Evolutionary conservation across 306 rosid species (phyloP).

Genomic region (Cajanus cajan): DNA sequence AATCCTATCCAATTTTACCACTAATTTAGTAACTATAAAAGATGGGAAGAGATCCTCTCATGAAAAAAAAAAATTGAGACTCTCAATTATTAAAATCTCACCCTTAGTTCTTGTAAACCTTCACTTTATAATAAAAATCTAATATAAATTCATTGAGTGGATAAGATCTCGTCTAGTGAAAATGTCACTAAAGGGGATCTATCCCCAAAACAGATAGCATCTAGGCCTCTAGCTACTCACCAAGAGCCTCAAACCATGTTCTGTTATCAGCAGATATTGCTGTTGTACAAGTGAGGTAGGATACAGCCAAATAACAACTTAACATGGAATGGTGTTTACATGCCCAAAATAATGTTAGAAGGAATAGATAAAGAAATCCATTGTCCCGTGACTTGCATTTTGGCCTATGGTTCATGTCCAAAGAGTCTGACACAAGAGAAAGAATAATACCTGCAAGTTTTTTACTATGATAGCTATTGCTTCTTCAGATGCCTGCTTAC

Average conservation of each 20-base stretch:
- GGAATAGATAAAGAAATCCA: not conserved
- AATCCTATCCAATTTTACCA: conserved; percentile 7
- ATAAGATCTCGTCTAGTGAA: too few relatives aligned
- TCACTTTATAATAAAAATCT: too few relatives aligned
- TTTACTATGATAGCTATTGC: conserved; percentile 65
- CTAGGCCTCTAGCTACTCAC: not conserved
- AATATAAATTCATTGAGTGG: too few relatives aligned
- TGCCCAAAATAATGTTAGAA: not conserved
- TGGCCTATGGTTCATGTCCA: not conserved
- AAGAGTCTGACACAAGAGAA: conserved; percentile 11
- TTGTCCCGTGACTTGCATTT: conserved; percentile 19
- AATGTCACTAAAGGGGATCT: too few relatives aligned
- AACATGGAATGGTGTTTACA: too few relatives aligned
- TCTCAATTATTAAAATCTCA: too few relatives aligned
- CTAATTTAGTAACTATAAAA: conserved; percentile 5
- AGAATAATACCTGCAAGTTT: conserved; percentile 67
- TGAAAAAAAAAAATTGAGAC: too few relatives aligned
- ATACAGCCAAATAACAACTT: conserved; percentile 14
- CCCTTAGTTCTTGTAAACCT: too few relatives aligned
- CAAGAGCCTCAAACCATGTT: conserved; percentile 8
- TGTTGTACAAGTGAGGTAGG: not conserved
- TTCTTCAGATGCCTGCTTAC: conserved; percentile 93
- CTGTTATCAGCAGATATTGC: conserved; percentile 16
- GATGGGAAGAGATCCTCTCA: not conserved
- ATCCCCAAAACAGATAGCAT: not conserved